Conservation (phyloP, 768 basidiomycete genomes). For the Amanita molliuscula region DNA sequence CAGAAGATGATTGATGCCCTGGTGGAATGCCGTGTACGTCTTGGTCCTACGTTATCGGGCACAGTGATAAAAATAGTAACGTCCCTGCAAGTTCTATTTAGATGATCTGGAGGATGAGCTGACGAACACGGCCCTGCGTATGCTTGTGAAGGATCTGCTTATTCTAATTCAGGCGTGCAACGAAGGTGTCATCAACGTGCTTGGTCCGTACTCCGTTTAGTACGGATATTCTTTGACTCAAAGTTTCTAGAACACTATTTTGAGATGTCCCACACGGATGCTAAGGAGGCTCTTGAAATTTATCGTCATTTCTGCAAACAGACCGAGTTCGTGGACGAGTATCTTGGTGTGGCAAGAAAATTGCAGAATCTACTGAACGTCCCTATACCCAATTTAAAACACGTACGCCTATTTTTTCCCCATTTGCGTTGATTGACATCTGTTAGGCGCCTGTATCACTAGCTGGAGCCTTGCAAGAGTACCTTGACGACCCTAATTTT, state of each 20-base stretch:
- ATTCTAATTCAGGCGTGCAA: conserved; percentile 95
- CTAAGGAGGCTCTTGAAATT: conserved; percentile 69
- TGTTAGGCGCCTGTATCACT: conserved; percentile 88
- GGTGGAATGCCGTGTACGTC: conserved; percentile 76
- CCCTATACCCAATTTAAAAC: conserved; percentile 88
- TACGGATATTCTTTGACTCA: conserved; percentile 12
- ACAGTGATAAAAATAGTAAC: background rate
- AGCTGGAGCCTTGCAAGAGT: conserved; percentile 90
- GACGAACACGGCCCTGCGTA: conserved; percentile 75
- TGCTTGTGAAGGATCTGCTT: conserved; percentile 94
- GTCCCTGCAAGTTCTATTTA: conserved; percentile 68
- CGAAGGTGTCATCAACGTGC: conserved; percentile 81
- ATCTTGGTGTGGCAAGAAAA: conserved; percentile 84
- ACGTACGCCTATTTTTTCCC: conserved; percentile 35
- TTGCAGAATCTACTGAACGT: conserved; percentile 90
- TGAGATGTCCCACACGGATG: conserved; percentile 95
- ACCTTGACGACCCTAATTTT: conserved; percentile 93
- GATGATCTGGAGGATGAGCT: conserved; percentile 92
- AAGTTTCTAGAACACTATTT: conserved; percentile 81
- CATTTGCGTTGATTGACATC: background rate
- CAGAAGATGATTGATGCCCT: conserved; percentile 85
- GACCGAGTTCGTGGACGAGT: conserved; percentile 89
- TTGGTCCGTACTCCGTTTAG: conserved; percentile 36
- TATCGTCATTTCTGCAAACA: conserved; percentile 94
- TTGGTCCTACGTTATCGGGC: background rate